Percentiles rank a stretch among this genome's conserved stretches.
phyloP scores from a whole-genome alignment of 1,139 yeast species.

The Candida glucosophila region DNA sequence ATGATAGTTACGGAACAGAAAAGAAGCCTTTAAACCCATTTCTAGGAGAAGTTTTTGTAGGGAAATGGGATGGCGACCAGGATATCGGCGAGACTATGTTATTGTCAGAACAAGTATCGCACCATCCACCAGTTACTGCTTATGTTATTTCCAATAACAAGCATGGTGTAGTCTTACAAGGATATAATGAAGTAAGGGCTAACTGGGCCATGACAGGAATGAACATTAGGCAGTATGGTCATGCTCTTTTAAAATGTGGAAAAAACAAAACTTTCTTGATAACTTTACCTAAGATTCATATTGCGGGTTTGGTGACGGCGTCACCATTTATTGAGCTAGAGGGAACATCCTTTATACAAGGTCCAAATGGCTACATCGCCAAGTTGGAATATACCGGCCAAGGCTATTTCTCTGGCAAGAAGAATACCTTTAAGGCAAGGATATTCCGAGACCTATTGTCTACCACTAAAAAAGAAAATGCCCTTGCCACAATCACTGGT shows the following conservation, averaged over 20 bases:
- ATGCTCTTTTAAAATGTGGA: slow-evolving; percentile 62
- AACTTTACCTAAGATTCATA: slow-evolving; percentile 92
- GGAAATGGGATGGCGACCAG: slow-evolving; percentile 65
- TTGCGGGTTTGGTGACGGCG: slow-evolving; percentile 86
- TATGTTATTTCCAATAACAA: slow-evolving; percentile 69
- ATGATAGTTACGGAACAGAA: slow-evolving; percentile 84
- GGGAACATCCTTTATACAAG: slow-evolving; percentile 73
- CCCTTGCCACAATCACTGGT: slow-evolving; percentile 72
- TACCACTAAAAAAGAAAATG: slow-evolving; percentile 46
- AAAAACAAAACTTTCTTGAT: slow-evolving; percentile 64
- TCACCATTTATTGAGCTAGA: slow-evolving; percentile 88
- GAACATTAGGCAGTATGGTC: slow-evolving; percentile 86
- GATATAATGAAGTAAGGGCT: slow-evolving; percentile 85
- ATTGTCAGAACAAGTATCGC: slow-evolving; percentile 86
- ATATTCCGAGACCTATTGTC: slow-evolving; percentile 49
- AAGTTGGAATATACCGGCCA: slow-evolving; percentile 79
- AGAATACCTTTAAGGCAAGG: slow-evolving; percentile 83
- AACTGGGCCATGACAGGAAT: slow-evolving; percentile 71
- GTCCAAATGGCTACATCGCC: slow-evolving; percentile 69
- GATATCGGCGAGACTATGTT: slow-evolving; percentile 62
- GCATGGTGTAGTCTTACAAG: slow-evolving; percentile 63
- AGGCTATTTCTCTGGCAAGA: slow-evolving; percentile 95
- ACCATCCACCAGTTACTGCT: slow-evolving; percentile 94
- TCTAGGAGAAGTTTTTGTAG: slow-evolving; percentile 85
- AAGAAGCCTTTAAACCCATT: slow-evolving; percentile 95